Percentiles rank a stretch among this genome's conserved stretches.
These are phyloP conservation scores for Colletotrichum paranaense DNA, from an alignment of 2,329 filamentous ascomycete genomes.

Conservation along the genomic window DNA sequence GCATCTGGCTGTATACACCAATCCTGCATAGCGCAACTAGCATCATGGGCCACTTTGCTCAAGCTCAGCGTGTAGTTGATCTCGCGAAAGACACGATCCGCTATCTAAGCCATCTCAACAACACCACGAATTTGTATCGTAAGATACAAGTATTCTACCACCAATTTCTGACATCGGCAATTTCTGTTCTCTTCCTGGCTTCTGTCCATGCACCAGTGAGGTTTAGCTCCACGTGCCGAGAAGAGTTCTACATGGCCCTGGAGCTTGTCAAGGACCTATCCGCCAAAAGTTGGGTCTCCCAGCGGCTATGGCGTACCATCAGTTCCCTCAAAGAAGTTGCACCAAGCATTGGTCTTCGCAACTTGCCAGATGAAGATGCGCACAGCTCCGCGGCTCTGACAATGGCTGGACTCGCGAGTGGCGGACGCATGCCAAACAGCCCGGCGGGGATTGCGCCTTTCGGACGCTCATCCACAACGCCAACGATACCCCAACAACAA, in stretches of 20 bases:
- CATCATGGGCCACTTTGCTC: slow-evolving; percentile 79
- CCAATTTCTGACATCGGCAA: slow-evolving; percentile 80
- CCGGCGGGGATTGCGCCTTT: slow-evolving; percentile 40
- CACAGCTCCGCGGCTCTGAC: slow-evolving; percentile 64
- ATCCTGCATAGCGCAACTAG: slow-evolving; percentile 86
- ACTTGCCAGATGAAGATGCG: slow-evolving; percentile 57
- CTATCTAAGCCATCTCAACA: slow-evolving; percentile 77
- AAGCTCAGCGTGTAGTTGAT: slow-evolving; percentile 80
- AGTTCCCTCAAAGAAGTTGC: slow-evolving; percentile 78
- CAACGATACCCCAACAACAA: slow-evolving; percentile 33
- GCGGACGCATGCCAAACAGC: slow-evolving; percentile 43
- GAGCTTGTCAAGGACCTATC: slow-evolving; percentile 80
- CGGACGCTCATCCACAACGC: slow-evolving; percentile 41
- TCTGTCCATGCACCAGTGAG: slow-evolving; percentile 79
- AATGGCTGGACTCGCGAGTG: slow-evolving; percentile 64
- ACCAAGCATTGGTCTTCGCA: slow-evolving; percentile 73
- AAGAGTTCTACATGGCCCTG: slow-evolving; percentile 83
- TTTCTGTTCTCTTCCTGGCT: slow-evolving; percentile 81
- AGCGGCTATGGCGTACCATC: slow-evolving; percentile 79
- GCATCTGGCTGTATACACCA: slow-evolving; percentile 88
- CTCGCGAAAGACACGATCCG: slow-evolving; percentile 82
- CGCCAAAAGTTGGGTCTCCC: slow-evolving; percentile 76
- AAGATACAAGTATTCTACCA: slow-evolving; percentile 82
- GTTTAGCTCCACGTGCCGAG: slow-evolving; percentile 75
- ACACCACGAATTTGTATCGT: slow-evolving; percentile 77